phyloP scores from a whole-genome alignment of 805 yeast species.

The Pichia eremophila region DNA sequence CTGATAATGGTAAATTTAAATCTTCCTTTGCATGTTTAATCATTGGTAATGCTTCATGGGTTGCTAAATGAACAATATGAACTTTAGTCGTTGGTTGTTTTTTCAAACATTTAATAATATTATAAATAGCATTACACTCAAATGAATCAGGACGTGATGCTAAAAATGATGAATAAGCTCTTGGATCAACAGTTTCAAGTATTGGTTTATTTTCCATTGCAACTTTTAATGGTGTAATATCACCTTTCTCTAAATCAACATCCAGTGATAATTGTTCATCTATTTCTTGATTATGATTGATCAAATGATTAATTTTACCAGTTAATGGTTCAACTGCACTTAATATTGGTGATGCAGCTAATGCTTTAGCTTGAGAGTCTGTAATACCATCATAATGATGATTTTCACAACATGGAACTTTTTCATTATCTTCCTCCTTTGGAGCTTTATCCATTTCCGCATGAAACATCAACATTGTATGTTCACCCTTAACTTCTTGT shows the following conservation, averaged over 20 bases:
- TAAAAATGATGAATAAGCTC: constrained; percentile 60
- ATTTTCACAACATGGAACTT: constrained; percentile 18
- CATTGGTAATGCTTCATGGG: constrained; percentile 73
- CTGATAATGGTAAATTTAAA: constrained; percentile 55
- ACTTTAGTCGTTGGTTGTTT: constrained; percentile 53
- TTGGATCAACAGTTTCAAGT: constrained; percentile 45
- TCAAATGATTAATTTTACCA: constrained; percentile 34
- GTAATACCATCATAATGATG: constrained; percentile 26
- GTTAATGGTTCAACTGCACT: constrained; percentile 51
- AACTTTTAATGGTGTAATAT: constrained; percentile 19
- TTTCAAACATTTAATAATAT: constrained; percentile 55
- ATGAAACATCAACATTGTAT: constrained; percentile 81
- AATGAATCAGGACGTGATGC: constrained; percentile 84
- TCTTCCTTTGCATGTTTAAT: constrained; percentile 50
- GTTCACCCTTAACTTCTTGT: constrained; percentile 46
- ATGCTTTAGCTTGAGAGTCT: constrained; percentile 41
- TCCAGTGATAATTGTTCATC: constrained; percentile 19
- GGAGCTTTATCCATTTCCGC: constrained; percentile 60
- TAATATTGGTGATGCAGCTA: constrained; percentile 46
- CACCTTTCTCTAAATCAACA: constrained; percentile 13
- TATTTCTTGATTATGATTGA: constrained; percentile 16
- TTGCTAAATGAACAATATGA: constrained; percentile 87
- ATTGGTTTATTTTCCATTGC: constrained; percentile 15
- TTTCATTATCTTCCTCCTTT: constrained; percentile 25
- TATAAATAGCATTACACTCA: constrained; percentile 76